Base-by-base conservation (phyloP, 805 yeast genomes). In the Candida namnaoensis region DNA sequence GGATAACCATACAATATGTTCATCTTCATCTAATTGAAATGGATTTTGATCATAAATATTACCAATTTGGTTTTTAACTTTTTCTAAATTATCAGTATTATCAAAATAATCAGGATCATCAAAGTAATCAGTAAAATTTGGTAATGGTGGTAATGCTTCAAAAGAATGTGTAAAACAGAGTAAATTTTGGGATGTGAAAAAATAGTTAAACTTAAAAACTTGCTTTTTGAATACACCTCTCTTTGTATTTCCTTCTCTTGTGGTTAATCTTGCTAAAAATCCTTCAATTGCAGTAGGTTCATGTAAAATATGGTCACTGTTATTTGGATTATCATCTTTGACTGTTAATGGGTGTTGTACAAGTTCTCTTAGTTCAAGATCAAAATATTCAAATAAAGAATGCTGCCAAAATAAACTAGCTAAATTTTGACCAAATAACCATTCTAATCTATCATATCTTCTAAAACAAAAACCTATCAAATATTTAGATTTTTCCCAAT, bases 271-370 rank as follows among this genome's bases (percentile, higher is more conserved):
- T 3, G 75, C 63, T 19, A 90, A 57, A 55, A 84, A 88, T 0
- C 98, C 98, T 61, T 91, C 98, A 9, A 88, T 58, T 0, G 95
- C 80, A 0, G 62, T 40, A 0, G 96, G 96, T 53, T 83, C 95
- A 1, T 47, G 38, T 15, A 68, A 8, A 9, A 40, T 36, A 19
- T 19, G 19, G 19, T 19, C 19, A 19, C 3, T 19, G 3, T 8
- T 26, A 44, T 5, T 10, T 2, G 32, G 42, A 3, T 56, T 60
- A 33, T 48, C 50, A 30, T 49, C 28, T 40, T 14, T 33, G 1
- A 66, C 53, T 2, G 36, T 34, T 39, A 64, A 53, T 5, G 74
- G 65, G 43, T 68, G 66, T 41, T 69, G 71, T 13, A 54, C 48
- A 25, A 70, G 53, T 15, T 64, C 68, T 35, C 95, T 65, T 19